phyloP scores from a whole-genome alignment of 2,329 filamentous ascomycete genomes.

The Phialocephala subalpina region DNA sequence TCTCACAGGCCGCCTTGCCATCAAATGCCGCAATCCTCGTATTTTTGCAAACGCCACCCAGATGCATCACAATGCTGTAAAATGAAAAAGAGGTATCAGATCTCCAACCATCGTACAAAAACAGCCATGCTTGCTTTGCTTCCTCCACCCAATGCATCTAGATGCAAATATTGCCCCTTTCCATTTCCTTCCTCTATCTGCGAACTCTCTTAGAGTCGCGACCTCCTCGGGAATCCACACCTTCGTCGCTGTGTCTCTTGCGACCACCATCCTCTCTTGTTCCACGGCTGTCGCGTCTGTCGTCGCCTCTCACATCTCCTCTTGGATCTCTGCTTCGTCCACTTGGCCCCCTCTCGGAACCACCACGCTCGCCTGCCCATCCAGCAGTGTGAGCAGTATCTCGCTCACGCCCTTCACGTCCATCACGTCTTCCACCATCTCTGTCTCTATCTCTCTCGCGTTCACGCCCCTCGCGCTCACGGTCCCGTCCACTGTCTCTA shows the following conservation, averaged over 20 bases:
- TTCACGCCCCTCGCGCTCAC: constrained; percentile 13
- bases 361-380: constrained; percentile 36
- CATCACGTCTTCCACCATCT: constrained; percentile 35
- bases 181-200: neutral
- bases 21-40: constrained; percentile 21
- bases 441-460: constrained; percentile 35
- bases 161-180: constrained; percentile 15
- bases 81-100: constrained; percentile 14
- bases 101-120: constrained; percentile 30
- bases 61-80: constrained; percentile 21
- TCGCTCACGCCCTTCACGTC: constrained; percentile 25
- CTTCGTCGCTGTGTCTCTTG: constrained; percentile 43
- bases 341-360: constrained; percentile 29
- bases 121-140: neutral
- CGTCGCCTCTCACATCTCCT: constrained; percentile 33
- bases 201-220: constrained; percentile 38
- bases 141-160: constrained; percentile 16
- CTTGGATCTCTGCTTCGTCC: constrained; percentile 33
- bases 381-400: neutral
- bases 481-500: constrained; percentile 32
- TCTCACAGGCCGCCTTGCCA: constrained; percentile 20
- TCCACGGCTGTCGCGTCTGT: constrained; percentile 38
- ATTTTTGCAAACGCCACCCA: constrained; percentile 18
- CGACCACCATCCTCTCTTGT: constrained; percentile 38
- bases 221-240: constrained; percentile 40